A percentile compares a stretch with the other conserved stretches of the same genome.
Conservation (phyloP, 2,329 filamentous ascomycete species). For the Colletotrichum orchidophilum region DNA sequence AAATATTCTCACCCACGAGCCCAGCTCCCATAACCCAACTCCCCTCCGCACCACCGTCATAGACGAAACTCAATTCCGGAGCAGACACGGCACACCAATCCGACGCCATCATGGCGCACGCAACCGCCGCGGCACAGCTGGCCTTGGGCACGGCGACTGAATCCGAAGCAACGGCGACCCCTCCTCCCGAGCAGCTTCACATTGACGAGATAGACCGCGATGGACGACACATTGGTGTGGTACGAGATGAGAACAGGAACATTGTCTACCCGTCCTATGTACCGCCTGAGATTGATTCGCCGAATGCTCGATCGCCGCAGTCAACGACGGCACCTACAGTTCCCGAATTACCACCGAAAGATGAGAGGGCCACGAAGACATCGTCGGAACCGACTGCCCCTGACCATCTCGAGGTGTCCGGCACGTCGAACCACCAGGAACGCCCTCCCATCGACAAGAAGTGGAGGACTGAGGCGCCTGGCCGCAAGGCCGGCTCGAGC, state of each 20-base stretch:
- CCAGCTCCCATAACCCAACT: background rate
- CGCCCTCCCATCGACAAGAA: conserved; percentile 36
- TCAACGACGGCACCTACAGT: background rate
- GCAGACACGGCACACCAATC: background rate
- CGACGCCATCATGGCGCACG: conserved; percentile 28
- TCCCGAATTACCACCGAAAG: background rate
- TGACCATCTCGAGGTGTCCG: background rate
- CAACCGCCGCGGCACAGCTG: conserved; percentile 9
- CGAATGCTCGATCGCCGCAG: background rate
- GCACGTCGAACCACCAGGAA: background rate
- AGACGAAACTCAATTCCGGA: background rate
- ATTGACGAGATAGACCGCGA: conserved; percentile 39
- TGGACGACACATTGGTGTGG: conserved; percentile 41
- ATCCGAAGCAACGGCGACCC: conserved; percentile 23
- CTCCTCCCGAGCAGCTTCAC: conserved; percentile 35
- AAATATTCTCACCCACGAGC: background rate
- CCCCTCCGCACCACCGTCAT: background rate
- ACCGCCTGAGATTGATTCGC: conserved; percentile 41
- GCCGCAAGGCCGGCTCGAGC: conserved; percentile 18
- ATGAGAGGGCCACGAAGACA: conserved; percentile 19
- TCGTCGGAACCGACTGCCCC: conserved; percentile 28
- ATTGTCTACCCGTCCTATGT: conserved; percentile 45
- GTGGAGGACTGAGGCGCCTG: conserved; percentile 37
- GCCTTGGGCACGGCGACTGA: conserved; percentile 21
- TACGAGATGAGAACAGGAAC: conserved; percentile 43